A percentile compares a stretch with the other conserved stretches of the same genome.
Conservation (phyloP, 2,329 filamentous ascomycete species). For the Colletotrichum sp. region DNA sequence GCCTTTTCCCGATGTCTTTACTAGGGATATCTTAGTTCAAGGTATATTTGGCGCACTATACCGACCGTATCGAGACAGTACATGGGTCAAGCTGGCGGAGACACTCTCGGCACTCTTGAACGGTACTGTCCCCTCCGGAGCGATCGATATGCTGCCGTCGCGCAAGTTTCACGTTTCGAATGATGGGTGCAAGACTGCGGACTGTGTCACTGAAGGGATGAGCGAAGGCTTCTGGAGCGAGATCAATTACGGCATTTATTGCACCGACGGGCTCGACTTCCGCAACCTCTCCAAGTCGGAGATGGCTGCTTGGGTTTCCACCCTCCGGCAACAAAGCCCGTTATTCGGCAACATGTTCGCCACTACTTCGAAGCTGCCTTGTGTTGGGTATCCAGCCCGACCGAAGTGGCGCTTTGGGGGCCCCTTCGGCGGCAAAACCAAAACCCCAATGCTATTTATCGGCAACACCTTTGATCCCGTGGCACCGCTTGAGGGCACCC, state of each 20-base stretch:
- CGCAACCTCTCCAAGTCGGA: constrained; percentile 24
- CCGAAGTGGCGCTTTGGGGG: constrained; percentile 44
- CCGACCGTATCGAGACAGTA: neutral
- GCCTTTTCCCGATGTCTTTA: neutral
- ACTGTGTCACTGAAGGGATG: neutral
- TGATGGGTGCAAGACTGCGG: neutral
- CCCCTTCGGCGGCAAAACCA: constrained; percentile 27
- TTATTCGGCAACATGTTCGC: neutral
- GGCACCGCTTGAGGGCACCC: neutral
- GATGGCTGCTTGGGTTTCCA: constrained; percentile 32
- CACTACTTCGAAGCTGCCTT: constrained; percentile 30
- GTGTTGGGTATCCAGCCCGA: constrained; percentile 40
- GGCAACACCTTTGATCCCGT: neutral
- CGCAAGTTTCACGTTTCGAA: neutral
- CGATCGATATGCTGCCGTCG: neutral
- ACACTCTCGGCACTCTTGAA: neutral
- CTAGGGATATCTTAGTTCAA: neutral
- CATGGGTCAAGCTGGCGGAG: neutral
- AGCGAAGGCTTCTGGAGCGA: neutral
- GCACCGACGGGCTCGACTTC: constrained; percentile 36
- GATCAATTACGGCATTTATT: constrained; percentile 29
- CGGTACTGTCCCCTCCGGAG: neutral
- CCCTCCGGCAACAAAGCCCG: constrained; percentile 23
- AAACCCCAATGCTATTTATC: neutral
- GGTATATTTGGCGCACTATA: neutral